Evolutionary conservation across 1,139 yeast genomes (phyloP).

Genomic region (Blastobotrys ciferrii): DNA sequence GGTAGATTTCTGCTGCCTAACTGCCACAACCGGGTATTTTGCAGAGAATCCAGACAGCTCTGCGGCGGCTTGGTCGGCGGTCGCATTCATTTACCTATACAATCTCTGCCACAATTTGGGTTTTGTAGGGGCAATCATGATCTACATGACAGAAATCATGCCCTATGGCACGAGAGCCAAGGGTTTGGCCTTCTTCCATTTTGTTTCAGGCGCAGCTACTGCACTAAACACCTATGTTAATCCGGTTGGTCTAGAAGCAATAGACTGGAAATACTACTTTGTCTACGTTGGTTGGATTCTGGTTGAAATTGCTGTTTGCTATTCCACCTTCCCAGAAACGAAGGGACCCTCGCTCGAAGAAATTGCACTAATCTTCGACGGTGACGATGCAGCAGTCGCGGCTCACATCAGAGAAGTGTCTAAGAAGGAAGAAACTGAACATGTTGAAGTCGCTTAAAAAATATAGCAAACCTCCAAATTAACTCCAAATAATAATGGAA

Average conservation of each 20-base stretch:
- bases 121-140: constrained; percentile 12
- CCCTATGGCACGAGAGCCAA: constrained; percentile 7
- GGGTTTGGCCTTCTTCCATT: constrained; percentile 5
- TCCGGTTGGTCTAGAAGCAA: constrained; percentile 39
- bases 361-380: constrained; percentile 46
- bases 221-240: constrained; percentile 27
- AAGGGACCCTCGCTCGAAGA: constrained; percentile 63
- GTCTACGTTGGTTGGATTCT: constrained; percentile 65
- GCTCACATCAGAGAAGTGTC: background rate
- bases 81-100: constrained; percentile 10
- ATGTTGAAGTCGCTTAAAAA: background rate
- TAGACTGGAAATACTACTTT: constrained; percentile 37
- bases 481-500: no score
- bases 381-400: constrained; percentile 30
- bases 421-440: background rate
- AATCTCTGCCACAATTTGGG: constrained; percentile 10
- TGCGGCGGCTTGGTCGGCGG: constrained; percentile 4
- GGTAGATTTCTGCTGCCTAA: constrained; percentile 7
- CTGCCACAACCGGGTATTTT: constrained; percentile 7
- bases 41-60: background rate
- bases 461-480: no score
- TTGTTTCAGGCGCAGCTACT: constrained; percentile 4
- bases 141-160: constrained; percentile 10
- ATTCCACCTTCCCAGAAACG: constrained; percentile 50
- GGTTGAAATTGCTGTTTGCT: constrained; percentile 42